Evolutionary conservation across 2,329 filamentous ascomycete species (phyloP).

Genomic region (Trematosphaeria pertusa): DNA sequence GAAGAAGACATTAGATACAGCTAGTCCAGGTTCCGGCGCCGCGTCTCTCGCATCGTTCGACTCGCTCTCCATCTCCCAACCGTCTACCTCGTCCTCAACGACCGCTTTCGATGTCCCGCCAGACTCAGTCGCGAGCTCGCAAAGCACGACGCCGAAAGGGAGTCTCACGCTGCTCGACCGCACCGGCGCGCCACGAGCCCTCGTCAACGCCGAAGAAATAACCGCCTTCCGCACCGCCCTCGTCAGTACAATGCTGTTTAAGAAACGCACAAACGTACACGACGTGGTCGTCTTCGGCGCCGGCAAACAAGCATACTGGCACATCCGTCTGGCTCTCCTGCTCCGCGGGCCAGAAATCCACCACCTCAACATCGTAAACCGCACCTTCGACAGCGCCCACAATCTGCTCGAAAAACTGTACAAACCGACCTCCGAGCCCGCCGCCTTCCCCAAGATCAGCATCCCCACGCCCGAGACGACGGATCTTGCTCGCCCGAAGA

Average conservation of each 20-base stretch:
- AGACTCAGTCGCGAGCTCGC: slow-evolving; percentile 24
- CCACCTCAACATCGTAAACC: slow-evolving; percentile 83
- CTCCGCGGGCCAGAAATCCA: slow-evolving; percentile 73
- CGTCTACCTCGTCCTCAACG: slow-evolving; percentile 30
- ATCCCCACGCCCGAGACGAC: slow-evolving; percentile 16
- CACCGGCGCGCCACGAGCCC: slow-evolving; percentile 63
- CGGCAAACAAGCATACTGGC: slow-evolving; percentile 93
- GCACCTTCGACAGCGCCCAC: slow-evolving; percentile 67
- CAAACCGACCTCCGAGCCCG: slow-evolving; percentile 49
- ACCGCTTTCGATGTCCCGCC: slow-evolving; percentile 28
- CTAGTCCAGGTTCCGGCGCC: slow-evolving; percentile 27
- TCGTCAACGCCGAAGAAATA: slow-evolving; percentile 72
- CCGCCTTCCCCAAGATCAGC: slow-evolving; percentile 13
- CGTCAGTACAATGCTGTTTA: slow-evolving; percentile 67
- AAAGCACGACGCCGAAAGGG: slow-evolving; percentile 59
- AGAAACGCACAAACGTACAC: slow-evolving; percentile 71
- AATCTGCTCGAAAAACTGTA: slow-evolving; percentile 63
- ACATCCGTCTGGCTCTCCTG: slow-evolving; percentile 82
- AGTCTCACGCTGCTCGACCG: slow-evolving; percentile 66
- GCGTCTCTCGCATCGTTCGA: slow-evolving; percentile 44
- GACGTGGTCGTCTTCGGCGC: slow-evolving; percentile 85
- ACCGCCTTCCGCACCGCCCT: slow-evolving; percentile 74
- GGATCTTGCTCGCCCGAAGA: slow-evolving; percentile 58
- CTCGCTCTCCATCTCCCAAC: slow-evolving; percentile 35
- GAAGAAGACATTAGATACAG: slow-evolving; percentile 19